Evolutionary conservation across 1,139 yeast species (phyloP), one percentile per base, ranked within the genome.

Genomic region (Lodderomyces orthopsilosis): DNA sequence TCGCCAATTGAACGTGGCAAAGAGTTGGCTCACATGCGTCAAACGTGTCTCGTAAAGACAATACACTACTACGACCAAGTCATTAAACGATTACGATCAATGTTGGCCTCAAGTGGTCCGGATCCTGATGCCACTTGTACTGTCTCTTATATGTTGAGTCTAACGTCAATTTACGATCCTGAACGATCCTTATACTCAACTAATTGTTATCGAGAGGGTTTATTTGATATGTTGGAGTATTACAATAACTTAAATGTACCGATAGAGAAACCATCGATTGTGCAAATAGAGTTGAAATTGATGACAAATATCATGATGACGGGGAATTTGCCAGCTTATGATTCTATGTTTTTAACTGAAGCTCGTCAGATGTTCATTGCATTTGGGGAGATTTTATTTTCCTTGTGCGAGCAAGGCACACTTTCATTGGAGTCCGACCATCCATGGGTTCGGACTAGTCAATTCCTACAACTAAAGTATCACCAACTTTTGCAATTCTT

Each of bases 121-220:
- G 63, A 65, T 41, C 70, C 73, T 1, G 69, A 64, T 41, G 47
- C 62, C 30, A 65, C 73, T 40, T 62, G 75, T 0, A 61, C 65
- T 4, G 66, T 67, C 8, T 68, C 74, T 26, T 72, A 70, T 47
- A 60, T 72, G 41, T 56, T 72, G 37, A 65, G 72, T 46, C 54
- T 71, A 43, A 70, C 70, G 74, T 61, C 75, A 9, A 63, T 70
- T 15, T 72, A 72, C 49, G 77, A 72, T 46, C 76, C 76, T 0
- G 75, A 69, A 48, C 75, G 74, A 5, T 69, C 74, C 0, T 51
- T 63, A n/a, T 53, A 64, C 47, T 68, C 75, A 30, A 60, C 65
- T 17, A 58, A 57, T 36, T 71, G 77, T 46, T 72, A 70, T 47
- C 56, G 74, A 32, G 74, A 71, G 47, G 77, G 77, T 1, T 55